Conservation (phyloP, 2,329 filamentous ascomycete species). For the Pseudogymnoascus pannorum region DNA sequence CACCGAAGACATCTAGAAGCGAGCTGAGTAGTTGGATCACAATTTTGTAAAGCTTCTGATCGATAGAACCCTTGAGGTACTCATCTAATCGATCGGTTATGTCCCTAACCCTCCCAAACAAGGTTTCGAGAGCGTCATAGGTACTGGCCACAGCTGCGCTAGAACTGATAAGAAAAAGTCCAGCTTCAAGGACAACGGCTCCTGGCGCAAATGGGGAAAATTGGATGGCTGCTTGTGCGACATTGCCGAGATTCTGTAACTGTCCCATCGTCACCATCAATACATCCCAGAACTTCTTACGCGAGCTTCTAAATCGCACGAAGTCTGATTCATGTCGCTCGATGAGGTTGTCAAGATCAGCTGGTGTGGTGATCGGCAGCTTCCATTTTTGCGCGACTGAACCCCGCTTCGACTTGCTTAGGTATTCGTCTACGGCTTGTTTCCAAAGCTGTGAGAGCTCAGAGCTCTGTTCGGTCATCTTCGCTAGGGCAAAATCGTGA, state of each 20-base stretch:
- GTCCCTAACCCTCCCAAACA: neutral
- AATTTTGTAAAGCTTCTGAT: neutral
- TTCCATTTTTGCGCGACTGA: neutral
- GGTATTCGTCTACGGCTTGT: neutral
- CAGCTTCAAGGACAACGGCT: neutral
- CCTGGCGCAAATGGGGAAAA: neutral
- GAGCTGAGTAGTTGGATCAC: neutral
- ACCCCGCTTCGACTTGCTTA: neutral
- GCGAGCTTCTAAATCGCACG: neutral
- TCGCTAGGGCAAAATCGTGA: neutral
- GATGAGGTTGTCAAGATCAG: neutral
- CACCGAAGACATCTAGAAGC: neutral
- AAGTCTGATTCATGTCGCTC: neutral
- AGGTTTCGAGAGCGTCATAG: neutral
- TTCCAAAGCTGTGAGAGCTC: neutral
- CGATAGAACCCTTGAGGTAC: neutral
- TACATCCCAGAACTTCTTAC: neutral
- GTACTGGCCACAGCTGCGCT: neutral
- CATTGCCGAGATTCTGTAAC: neutral
- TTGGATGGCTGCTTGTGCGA: neutral
- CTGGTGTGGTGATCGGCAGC: neutral
- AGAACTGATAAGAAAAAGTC: neutral
- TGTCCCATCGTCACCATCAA: neutral
- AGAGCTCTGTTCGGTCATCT: neutral
- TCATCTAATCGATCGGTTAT: neutral